Evolutionary conservation across 306 rosid genomes (phyloP), one percentile per base, ranked within the genome.

Genomic region (Prunus campanulata): DNA sequence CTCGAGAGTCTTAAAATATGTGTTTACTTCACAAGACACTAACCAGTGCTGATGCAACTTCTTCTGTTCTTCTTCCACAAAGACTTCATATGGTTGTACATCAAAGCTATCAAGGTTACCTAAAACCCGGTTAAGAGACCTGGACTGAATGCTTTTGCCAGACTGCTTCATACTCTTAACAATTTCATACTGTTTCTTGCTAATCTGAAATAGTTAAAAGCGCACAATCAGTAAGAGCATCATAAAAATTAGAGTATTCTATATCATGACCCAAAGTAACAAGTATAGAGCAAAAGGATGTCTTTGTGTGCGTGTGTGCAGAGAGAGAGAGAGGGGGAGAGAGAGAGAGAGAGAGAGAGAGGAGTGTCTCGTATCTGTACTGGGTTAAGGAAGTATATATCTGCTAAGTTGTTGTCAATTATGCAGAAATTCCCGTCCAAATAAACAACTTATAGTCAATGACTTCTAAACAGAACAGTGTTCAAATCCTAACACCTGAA

Each of bases 141-240:
- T 87, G 55, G 92, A 87, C 66, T 86, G 93, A 77, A 91, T 87
- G 81, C 90, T 89, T 82, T 85, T 87, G 70, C 93, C 93, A 61
- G 95, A 86, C 84, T 86, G 94, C 85, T 95, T 92, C 99, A 95
- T 89, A 79, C 84, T 92, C 87, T 87, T 90, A 72, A 95, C 93
- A 74, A 95, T 90, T 71, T 95, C 93, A 81, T 86, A 91, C 83
- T 95, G 97, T 86, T 87, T 87, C 87, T 80, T 95, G 80, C 96
- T 95, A 80, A 95, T 87, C 99, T 95, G 91, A 85, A 85, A 81
- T 65, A 77, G 60, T 85, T 35, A 24, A 54, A 74, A 79, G 42
- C 70, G 72, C 77, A 72, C 55, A 52, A 74, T 85, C 72, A 84
- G 80, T 57, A 86, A 78, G 61, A 68, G 51, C 8, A 70, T 25